Percentiles rank a stretch among this genome's conserved stretches.
phyloP scores from a whole-genome alignment of 768 basidiomycete species.

The Russula compacta region DNA sequence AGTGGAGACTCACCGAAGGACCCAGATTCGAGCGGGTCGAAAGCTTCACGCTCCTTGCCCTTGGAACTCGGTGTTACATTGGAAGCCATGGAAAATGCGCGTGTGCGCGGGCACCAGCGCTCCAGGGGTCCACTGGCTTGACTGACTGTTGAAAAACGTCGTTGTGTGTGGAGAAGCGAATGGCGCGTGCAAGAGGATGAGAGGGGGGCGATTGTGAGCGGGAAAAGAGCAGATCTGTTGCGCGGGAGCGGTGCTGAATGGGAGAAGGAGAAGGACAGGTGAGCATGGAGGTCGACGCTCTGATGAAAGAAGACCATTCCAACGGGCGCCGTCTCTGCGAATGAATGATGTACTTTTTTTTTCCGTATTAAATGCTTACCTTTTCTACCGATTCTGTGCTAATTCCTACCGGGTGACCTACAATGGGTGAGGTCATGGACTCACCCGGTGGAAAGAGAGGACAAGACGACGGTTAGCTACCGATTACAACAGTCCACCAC shows the following conservation, averaged over 20 bases:
- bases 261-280: neutral
- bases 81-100: slow-evolving; percentile 14
- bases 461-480: too few relatives aligned
- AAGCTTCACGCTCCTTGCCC: slow-evolving; percentile 16
- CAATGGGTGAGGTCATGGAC: neutral
- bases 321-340: neutral
- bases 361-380: neutral
- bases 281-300: neutral
- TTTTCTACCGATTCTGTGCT: neutral
- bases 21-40: slow-evolving; percentile 13
- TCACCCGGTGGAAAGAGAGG: too few relatives aligned
- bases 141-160: neutral
- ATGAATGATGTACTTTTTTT: neutral
- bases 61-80: slow-evolving; percentile 1
- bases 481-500: neutral
- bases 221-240: neutral
- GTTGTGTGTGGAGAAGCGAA: slow-evolving; percentile 10
- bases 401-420: neutral
- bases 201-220: neutral
- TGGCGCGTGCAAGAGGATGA: neutral
- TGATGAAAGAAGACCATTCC: neutral
- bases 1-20: slow-evolving; percentile 12
- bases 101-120: neutral
- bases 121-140: slow-evolving; percentile 1
- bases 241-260: neutral